A percentile compares a stretch with the other conserved stretches of the same genome.
phyloP scores from a whole-genome alignment of 257 asterid species.

The Lithospermum erythrorhizon region DNA sequence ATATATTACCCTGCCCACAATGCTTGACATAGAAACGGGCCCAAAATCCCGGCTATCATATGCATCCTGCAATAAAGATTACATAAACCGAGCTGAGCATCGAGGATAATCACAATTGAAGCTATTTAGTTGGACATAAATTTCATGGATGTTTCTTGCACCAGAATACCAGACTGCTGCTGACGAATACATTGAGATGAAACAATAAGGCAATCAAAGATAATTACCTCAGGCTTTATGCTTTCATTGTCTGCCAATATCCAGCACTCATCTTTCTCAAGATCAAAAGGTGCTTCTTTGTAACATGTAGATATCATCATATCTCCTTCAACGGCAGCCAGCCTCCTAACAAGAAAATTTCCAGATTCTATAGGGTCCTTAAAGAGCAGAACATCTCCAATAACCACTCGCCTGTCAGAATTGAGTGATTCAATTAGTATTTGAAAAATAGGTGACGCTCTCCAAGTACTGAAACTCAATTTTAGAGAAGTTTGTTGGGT shows the following conservation, averaged over 20 bases:
- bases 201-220: neutral
- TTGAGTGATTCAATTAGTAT: neutral
- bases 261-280: slow-evolving; percentile 77
- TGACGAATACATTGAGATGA: neutral
- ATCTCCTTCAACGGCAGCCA: slow-evolving; percentile 74
- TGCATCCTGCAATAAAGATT: slow-evolving; percentile 48
- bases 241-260: slow-evolving; percentile 63
- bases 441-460: neutral
- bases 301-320: slow-evolving; percentile 68
- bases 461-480: neutral
- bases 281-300: slow-evolving; percentile 63
- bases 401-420: slow-evolving; percentile 43
- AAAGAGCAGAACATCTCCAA: slow-evolving; percentile 73
- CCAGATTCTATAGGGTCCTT: slow-evolving; percentile 50
- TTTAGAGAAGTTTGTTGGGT: neutral
- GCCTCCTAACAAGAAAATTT: slow-evolving; percentile 61
- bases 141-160: neutral
- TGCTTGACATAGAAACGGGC: slow-evolving; percentile 56
- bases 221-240: slow-evolving; percentile 54
- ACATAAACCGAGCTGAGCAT: slow-evolving; percentile 3
- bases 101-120: neutral
- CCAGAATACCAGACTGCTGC: neutral
- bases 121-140: neutral
- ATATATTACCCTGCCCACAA: slow-evolving; percentile 72
- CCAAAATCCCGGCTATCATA: slow-evolving; percentile 80